Evolutionary conservation across 1,284 basidiomycete species (phyloP).

Genomic region (Rhizoctonia solani): DNA sequence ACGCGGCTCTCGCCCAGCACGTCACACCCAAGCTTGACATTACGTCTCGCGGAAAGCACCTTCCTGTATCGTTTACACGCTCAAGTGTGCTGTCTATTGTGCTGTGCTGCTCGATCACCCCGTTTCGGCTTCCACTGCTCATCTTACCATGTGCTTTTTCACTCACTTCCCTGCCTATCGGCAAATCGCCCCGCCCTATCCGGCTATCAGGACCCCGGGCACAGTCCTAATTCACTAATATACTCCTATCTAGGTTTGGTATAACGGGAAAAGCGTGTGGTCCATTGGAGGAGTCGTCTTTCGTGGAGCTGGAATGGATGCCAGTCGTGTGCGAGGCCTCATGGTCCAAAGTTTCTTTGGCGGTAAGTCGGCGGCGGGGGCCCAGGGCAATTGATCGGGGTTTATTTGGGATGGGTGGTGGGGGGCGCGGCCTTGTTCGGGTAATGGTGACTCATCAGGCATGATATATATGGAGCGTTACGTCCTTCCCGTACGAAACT

Average conservation of each 20-base stretch:
- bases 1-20: too few species aligned
- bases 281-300: conserved; percentile 3
- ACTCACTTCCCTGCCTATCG: neutral
- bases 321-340: conserved; percentile 17
- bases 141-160: neutral
- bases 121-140: conserved; percentile 2
- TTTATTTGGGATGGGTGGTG: conserved; percentile 1
- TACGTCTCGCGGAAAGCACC: neutral
- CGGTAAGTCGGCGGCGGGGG: conserved; percentile 18
- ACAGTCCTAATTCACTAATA: too few species aligned
- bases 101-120: neutral
- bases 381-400: too few species aligned
- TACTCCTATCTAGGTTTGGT: conserved; percentile 5
- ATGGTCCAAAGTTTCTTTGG: conserved; percentile 27
- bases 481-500: too few species aligned
- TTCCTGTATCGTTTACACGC: neutral
- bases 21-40: neutral
- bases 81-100: too few species aligned
- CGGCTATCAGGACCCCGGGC: too few species aligned
- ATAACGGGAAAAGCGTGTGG: conserved; percentile 22
- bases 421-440: conserved; percentile 7
- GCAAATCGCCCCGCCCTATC: too few species aligned
- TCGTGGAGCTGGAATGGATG: conserved; percentile 21
- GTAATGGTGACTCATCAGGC: conserved; percentile 8
- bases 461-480: neutral